phyloP scores from a whole-genome alignment of 768 basidiomycete genomes.

The Ramaria rubella region DNA sequence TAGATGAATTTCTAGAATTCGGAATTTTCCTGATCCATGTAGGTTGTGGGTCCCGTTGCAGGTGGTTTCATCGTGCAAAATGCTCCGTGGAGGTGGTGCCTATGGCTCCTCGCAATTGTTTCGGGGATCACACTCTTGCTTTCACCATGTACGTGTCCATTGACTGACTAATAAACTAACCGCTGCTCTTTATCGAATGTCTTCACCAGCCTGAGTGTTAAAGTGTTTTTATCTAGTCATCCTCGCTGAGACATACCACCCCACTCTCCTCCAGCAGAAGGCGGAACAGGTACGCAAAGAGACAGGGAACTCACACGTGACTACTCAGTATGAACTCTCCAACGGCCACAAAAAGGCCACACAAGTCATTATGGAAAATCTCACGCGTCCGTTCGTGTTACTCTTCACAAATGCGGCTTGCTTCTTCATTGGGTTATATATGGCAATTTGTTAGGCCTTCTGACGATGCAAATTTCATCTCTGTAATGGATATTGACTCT shows the following conservation, averaged over 20 bases:
- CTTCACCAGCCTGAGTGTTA: background rate
- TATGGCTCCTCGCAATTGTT: background rate
- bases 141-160: background rate
- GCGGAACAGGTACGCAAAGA: background rate
- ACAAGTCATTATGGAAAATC: background rate
- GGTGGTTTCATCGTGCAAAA: background rate
- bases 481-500: background rate
- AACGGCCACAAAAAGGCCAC: background rate
- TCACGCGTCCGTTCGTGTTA: background rate
- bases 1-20: background rate
- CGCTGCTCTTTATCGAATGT: background rate
- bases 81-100: background rate
- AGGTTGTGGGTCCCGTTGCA: background rate
- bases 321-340: background rate
- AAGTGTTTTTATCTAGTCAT: background rate
- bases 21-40: background rate
- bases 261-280: background rate
- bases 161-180: background rate
- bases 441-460: background rate
- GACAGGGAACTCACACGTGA: background rate
- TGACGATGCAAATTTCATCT: background rate
- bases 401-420: background rate
- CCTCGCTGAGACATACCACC: background rate
- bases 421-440: background rate
- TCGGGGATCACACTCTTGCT: background rate